These are phyloP conservation scores for Sequoiadendron giganteum DNA, from an alignment of 75 land plant genomes.

Conservation along the genomic window DNA sequence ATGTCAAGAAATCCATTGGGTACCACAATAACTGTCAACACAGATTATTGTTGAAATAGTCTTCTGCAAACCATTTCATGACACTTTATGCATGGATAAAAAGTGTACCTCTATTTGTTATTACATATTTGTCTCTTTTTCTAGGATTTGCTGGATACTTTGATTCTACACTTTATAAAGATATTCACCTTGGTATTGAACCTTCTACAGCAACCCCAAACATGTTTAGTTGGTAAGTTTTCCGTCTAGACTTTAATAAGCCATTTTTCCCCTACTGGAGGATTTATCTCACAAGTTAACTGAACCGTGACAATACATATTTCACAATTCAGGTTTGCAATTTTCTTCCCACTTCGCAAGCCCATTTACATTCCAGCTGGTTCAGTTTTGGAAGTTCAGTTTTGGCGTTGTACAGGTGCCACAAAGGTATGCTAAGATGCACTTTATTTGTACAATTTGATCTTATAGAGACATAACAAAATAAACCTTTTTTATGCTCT, in stretches of 20 bases:
- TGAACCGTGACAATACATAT: neutral
- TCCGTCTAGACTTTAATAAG: neutral
- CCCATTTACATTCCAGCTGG: slow-evolving; percentile 70
- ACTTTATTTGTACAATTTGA: neutral
- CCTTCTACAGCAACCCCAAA: slow-evolving; percentile 95
- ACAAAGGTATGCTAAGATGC: slow-evolving; percentile 51
- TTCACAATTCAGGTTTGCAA: slow-evolving; percentile 74
- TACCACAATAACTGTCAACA: neutral
- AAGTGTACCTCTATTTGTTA: neutral
- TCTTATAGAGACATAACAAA: neutral
- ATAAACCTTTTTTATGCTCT: neutral
- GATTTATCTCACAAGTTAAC: neutral
- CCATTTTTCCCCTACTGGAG: neutral
- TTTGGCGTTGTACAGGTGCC: slow-evolving; percentile 91
- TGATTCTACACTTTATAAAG: slow-evolving; percentile 88
- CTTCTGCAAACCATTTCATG: neutral
- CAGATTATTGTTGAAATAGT: neutral
- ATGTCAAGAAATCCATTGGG: neutral
- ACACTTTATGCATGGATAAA: neutral
- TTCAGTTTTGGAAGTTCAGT: slow-evolving; percentile 66
- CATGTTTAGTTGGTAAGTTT: slow-evolving; percentile 95
- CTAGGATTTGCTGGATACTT: slow-evolving; percentile 98
- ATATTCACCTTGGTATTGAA: slow-evolving; percentile 99
- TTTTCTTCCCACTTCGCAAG: slow-evolving; percentile 85
- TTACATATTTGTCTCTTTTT: neutral